These are phyloP conservation scores for Candida easanensis DNA, from an alignment of 805 yeast genomes.

Conservation along the genomic window DNA sequence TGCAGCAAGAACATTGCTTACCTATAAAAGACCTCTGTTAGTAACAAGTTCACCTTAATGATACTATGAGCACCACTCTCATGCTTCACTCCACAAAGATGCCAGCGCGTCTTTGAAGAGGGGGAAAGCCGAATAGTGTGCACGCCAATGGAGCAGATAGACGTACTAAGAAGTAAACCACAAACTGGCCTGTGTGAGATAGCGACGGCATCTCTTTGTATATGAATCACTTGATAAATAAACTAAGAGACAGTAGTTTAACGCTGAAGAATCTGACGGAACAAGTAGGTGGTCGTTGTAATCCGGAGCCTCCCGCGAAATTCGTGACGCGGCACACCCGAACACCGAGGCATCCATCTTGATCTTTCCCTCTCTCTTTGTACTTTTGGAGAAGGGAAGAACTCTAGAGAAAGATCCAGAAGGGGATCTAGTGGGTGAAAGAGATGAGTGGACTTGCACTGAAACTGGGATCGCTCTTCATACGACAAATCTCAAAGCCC, in stretches of 20 bases:
- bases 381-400: no score
- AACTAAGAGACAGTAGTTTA: no score
- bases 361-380: no score
- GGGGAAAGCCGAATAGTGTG: not conserved
- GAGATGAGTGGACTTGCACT: conserved; percentile 74
- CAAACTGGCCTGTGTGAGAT: conserved; percentile 19
- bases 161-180: conserved; percentile 15
- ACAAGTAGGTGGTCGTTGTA: no score
- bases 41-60: not conserved
- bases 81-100: not conserved
- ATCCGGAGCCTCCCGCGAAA: not conserved
- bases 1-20: conserved; percentile 35
- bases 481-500: conserved; percentile 78
- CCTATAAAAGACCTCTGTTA: conserved; percentile 19
- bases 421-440: no score
- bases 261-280: no score
- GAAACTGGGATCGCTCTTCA: conserved; percentile 66
- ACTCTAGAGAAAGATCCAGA: no score
- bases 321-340: not conserved
- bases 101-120: not conserved
- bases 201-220: conserved; percentile 12
- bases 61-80: no score
- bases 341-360: not conserved
- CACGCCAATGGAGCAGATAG: not conserved
- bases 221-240: no score